These are phyloP conservation scores for Larix kaempferi DNA, from an alignment of 75 land plant genomes.

Conservation along the genomic window DNA sequence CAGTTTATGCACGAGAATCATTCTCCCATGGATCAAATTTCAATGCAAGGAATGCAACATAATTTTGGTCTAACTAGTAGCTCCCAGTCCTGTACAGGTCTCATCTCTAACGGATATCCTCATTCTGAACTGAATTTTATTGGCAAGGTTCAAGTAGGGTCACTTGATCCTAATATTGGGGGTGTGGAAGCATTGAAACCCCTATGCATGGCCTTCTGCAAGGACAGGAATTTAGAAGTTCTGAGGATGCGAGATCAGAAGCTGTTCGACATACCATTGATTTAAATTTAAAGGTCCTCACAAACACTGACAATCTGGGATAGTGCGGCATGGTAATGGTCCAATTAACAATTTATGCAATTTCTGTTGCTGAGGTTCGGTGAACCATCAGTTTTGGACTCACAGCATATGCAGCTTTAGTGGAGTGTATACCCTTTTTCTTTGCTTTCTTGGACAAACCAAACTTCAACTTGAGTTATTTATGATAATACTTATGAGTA, in stretches of 20 bases:
- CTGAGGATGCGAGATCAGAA: conserved; percentile 6
- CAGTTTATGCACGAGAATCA: conserved; percentile 18
- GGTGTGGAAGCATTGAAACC: conserved; percentile 8
- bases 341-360: conserved; percentile 18
- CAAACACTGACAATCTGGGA: conserved; percentile 7
- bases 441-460: too few species aligned
- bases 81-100: conserved; percentile 6
- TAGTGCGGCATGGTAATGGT: not conserved
- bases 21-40: not conserved
- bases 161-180: not conserved
- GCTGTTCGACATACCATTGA: conserved; percentile 6
- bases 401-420: conserved; percentile 13
- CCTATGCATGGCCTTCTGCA: not conserved
- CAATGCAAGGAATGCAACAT: not conserved
- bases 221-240: conserved; percentile 1
- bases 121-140: not conserved
- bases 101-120: not conserved
- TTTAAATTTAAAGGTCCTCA: conserved; percentile 9
- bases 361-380: conserved; percentile 22
- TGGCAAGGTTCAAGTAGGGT: not conserved
- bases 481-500: too few species aligned
- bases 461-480: too few species aligned
- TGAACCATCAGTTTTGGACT: conserved; percentile 23
- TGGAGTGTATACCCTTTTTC: too few species aligned
- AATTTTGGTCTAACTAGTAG: conserved; percentile 8